Evolutionary conservation across 192 early-diverging fungal species (phyloP).

Genomic region (Phlyctochytrium arcticum): DNA sequence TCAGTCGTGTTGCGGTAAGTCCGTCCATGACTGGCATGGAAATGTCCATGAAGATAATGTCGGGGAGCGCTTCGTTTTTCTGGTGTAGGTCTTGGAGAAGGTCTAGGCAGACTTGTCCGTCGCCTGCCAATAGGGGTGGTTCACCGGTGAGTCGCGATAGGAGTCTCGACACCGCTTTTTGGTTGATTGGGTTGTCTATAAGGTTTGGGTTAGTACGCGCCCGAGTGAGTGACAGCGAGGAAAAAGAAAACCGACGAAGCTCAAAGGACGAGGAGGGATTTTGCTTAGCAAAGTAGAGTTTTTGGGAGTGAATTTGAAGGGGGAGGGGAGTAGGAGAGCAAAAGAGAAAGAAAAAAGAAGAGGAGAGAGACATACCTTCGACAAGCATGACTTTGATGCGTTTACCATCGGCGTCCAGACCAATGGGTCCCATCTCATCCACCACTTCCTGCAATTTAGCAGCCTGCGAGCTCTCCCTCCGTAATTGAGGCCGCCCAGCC

Average conservation of each 20-base stretch:
- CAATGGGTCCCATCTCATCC: background rate
- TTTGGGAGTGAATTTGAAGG: too few species aligned
- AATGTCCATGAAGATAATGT: constrained; percentile 31
- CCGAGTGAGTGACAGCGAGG: background rate
- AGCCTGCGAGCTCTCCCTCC: too few species aligned
- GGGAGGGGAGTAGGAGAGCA: too few species aligned
- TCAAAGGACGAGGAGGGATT: too few species aligned
- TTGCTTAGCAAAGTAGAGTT: too few species aligned
- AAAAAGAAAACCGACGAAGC: too few species aligned
- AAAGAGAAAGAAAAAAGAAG: too few species aligned
- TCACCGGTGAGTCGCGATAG: constrained; percentile 3
- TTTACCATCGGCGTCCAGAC: too few species aligned
- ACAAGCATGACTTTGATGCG: constrained; percentile 22
- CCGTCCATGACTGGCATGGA: constrained; percentile 38
- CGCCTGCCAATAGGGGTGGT: constrained; percentile 11
- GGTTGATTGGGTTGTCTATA: constrained; percentile 26
- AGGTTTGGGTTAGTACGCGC: background rate
- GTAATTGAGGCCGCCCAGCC: background rate
- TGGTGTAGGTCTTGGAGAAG: background rate
- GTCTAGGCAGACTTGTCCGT: constrained; percentile 27
- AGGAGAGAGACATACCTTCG: constrained; percentile 9
- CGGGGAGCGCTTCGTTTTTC: background rate
- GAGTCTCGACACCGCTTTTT: constrained; percentile 19
- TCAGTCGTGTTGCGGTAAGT: constrained; percentile 22
- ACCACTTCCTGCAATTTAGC: background rate